Evolutionary conservation across 2,329 filamentous ascomycete species (phyloP), one percentile per base, ranked within the genome.

Genomic region (Stagonosporopsis cucurbitacearum): DNA sequence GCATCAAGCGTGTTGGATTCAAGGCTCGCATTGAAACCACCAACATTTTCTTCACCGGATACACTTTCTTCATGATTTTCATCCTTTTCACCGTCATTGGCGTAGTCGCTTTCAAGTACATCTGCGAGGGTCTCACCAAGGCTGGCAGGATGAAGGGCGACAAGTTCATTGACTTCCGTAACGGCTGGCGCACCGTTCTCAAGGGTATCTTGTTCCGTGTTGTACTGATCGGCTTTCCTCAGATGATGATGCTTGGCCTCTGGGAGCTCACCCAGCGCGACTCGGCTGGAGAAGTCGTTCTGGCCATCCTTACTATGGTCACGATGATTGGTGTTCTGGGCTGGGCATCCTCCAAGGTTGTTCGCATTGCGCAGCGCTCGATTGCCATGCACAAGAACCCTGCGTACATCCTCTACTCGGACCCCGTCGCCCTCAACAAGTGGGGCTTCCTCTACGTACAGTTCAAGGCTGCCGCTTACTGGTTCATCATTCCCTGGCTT

Each of bases 361-460:
- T 96, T 67, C 86, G 87, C 50, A 89, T 98, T 60, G 94, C 92
- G 30, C 91, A 91, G 71, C 89, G 91, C 66, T 97, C 93, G 28
- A 89, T 96, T 60, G 79, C 84, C 54, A 91, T 96, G 86, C 93
- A 97, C 82, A 93, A 94, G 79, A 97, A 96, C 79, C 92, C 94
- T 23, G 94, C 93, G 25, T 97, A 97, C 77, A 96, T 97, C 66
- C 87, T 98, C 59, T 98, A 96, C 80, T 96, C 94, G 2, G 93
- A 98, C 69, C 92, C 93, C n/a, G 85, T 91, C 60, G 88, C 90
- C 49, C 85, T 98, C 62, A 96, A 97, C 85, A 96, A 96, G 79
- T 97, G 93, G 94, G 94, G 94, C 20, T 97, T 97, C 81, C 85
- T 98, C 63, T 98, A 98, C 73, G 92, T 98, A 36, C 93, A 96